These are phyloP conservation scores for Cutaneotrichosporon arboriforme DNA, from an alignment of 1,284 basidiomycete genomes.

Conservation along the genomic window DNA sequence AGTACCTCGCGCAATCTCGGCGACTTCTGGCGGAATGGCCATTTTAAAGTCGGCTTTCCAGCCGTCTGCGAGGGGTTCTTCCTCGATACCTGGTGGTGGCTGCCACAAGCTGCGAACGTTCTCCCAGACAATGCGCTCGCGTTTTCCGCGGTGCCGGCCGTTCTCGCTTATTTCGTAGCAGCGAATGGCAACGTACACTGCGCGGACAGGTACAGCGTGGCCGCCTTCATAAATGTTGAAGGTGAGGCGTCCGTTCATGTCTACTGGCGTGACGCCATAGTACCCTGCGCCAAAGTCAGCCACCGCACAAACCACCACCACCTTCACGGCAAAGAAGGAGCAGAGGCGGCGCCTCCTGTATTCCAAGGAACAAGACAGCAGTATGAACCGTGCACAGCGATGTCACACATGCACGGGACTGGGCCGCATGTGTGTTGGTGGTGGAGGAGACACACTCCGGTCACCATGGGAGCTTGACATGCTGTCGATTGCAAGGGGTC, in stretches of 20 bases:
- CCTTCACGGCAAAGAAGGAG: too few species aligned
- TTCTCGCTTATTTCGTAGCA: conserved; percentile 27
- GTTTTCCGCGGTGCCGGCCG: conserved; percentile 15
- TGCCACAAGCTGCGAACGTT: conserved; percentile 21
- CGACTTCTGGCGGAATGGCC: conserved; percentile 29
- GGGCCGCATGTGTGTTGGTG: too few species aligned
- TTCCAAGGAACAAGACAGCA: too few species aligned
- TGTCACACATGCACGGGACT: not conserved
- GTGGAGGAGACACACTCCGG: too few species aligned
- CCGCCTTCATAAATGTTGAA: conserved; percentile 20
- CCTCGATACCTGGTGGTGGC: conserved; percentile 17
- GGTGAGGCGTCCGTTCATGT: conserved; percentile 22
- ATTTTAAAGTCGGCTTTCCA: conserved; percentile 31
- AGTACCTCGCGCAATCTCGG: conserved; percentile 13
- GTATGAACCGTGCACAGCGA: not conserved
- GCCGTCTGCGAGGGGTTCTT: conserved; percentile 20
- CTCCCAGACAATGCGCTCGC: conserved; percentile 31
- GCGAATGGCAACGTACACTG: conserved; percentile 22
- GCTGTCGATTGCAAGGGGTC: too few species aligned
- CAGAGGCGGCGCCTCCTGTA: too few species aligned
- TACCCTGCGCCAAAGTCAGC: conserved; percentile 28
- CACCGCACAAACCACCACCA: too few species aligned
- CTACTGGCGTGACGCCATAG: conserved; percentile 38
- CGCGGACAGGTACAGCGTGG: conserved; percentile 23
- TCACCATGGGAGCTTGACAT: too few species aligned